Evolutionary conservation across 1,284 basidiomycete species (phyloP), one percentile per base, ranked within the genome.

Genomic region (Coniophora puteana): DNA sequence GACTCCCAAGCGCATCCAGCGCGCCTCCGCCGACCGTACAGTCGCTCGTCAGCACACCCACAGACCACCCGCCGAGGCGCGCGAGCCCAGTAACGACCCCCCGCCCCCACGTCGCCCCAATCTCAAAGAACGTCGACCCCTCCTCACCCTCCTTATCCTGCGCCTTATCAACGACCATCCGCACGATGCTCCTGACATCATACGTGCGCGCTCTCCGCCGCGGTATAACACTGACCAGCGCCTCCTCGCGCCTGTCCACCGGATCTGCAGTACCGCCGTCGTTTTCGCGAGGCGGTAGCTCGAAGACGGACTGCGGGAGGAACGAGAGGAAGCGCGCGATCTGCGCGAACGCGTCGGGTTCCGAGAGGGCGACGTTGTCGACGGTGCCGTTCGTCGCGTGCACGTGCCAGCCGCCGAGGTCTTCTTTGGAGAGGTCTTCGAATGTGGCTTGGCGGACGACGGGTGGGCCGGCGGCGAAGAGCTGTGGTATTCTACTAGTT

Each of bases 361-460:
- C 67, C 6, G 68, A 65, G 1, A 48, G 51, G 4, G 64, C 66
- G 16, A 69, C 57, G 35, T 68, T 69, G 49, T 69, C 67, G 2
- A 69, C 61, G 3, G 66, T 63, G 4, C 67, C 66, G 33, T 70
- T 70, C 5, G 56, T 57, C 1, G 57, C 66, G 29, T 69, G 68
- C 13, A 69, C 66, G 32, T 66, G 61, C 63, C 65, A 67, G 1
- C 67, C 67, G 1, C 68, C 67, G 1, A 70, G 56, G 12, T 59
- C 61, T 50, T 68, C 64, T 38, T 71, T 68, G 7, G 67, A 63
- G 2, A 69, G 53, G 46, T 68, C 58, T 48, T 69, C 67, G 43
- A 63, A 68, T 2, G 65, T 67, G 12, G 66, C 68, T 51, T 68
- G 66, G 43, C 64, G 64, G 28, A 66, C 66, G 2, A 70, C 62